Evolutionary conservation across 2,329 filamentous ascomycete genomes (phyloP).

Genomic region (Stagonosporopsis cucurbitacearum): DNA sequence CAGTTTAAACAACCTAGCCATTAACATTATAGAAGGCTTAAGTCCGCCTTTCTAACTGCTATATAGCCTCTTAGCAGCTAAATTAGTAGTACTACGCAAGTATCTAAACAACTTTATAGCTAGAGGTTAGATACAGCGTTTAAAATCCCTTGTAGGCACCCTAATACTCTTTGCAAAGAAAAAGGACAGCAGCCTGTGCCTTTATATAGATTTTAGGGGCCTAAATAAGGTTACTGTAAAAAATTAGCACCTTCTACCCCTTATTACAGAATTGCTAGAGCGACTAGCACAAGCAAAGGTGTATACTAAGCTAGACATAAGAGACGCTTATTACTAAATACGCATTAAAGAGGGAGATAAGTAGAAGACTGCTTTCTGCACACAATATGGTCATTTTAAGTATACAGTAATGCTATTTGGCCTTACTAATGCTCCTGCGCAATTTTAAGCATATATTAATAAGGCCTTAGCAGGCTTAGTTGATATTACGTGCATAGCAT

Average conservation of each 20-base stretch:
- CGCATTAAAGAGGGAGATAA: neutral
- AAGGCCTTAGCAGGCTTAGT: neutral
- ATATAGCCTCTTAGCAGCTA: no score
- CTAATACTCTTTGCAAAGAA: neutral
- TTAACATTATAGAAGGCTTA: no score
- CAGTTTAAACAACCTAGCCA: no score
- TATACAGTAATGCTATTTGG: neutral
- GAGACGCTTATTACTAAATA: neutral
- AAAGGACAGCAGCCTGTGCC: neutral
- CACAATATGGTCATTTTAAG: neutral
- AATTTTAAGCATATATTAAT: neutral
- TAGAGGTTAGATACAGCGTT: neutral
- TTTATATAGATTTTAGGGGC: neutral
- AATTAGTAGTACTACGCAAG: no score
- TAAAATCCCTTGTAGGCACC: neutral
- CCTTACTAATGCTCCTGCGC: neutral
- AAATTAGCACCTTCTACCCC: neutral
- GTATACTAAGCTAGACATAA: neutral
- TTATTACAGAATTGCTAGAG: neutral
- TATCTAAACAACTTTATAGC: neutral
- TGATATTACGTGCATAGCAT: neutral
- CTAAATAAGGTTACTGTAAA: neutral
- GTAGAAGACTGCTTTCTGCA: neutral
- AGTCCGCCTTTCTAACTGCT: no score
- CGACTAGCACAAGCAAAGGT: no score